Evolutionary conservation across 2,329 filamentous ascomycete genomes (phyloP), one percentile per base, ranked within the genome.

Genomic region (Paradendryphiella salina): DNA sequence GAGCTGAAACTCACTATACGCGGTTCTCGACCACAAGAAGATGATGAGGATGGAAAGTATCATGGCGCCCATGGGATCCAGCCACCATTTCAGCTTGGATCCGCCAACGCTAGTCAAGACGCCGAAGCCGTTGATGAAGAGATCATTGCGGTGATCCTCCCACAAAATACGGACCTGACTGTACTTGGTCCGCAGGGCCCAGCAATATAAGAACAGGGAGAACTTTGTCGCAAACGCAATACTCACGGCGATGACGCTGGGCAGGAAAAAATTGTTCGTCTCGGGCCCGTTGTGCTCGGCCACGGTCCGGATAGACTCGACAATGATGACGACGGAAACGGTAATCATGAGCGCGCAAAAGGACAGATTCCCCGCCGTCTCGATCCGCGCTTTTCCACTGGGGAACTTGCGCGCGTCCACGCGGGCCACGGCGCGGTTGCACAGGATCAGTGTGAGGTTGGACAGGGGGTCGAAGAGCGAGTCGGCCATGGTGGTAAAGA

Each of bases 401-500:
- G 93, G 93, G 69, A 96, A 99, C 38, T 88, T 87, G 43, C 86
- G 84, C 1, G 89, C 83, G 65, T 99, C 91, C 32, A 97, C 93
- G 45, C 84, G 85, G 64, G 88, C 88, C 60, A 96, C 90, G 41
- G 94, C 93, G 41, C 93, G 89, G 73, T 92, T 88, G 54, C 88
- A 90, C 31, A 96, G 74, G 50, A 97, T 90, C 11, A 97, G 81
- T 0, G 89, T 93, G 44, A 96, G 72, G 67, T 96, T 96, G 66
- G 88, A 93, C 66, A 95, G 70, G 7, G 91, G 94, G 69, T 97
- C 94, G 75, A 97, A 97, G 59, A 97, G 81, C 43, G 92, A 86
- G 74, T 99, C 94, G 13, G 92, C 93, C 89, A 96, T 96, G 57
- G 93, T 99, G 13, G 94, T 96, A 77, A 97, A 96, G 38, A 99